phyloP scores from a whole-genome alignment of 257 asterid species.

The Nicotiana paniculata region DNA sequence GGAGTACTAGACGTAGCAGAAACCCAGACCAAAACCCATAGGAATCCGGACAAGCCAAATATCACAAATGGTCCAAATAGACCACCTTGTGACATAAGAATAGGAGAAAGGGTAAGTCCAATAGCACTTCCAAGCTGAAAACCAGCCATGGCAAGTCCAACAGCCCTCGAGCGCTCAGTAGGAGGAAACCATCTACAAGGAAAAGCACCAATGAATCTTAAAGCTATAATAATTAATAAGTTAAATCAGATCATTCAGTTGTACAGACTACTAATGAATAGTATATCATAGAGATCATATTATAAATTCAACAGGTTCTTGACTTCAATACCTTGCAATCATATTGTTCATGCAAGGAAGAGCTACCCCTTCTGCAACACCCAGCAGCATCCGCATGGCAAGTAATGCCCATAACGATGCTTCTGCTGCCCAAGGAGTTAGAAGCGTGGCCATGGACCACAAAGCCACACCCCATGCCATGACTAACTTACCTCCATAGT shows the following conservation, averaged over 20 bases:
- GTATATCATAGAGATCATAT: neutral
- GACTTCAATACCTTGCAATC: constrained; percentile 62
- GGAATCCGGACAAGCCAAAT: constrained; percentile 82
- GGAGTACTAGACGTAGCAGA: constrained; percentile 92
- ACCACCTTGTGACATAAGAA: constrained; percentile 91
- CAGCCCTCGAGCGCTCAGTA: constrained; percentile 92
- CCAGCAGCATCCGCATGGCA: constrained; percentile 77
- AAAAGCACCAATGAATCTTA: constrained; percentile 5
- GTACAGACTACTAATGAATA: neutral
- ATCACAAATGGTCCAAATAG: constrained; percentile 90
- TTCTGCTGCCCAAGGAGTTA: constrained; percentile 96
- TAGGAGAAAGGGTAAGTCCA: constrained; percentile 93
- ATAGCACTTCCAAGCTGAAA: constrained; percentile 99
- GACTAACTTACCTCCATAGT: constrained; percentile 87
- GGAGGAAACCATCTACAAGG: constrained; percentile 83
- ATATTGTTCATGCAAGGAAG: constrained; percentile 99
- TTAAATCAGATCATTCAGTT: neutral
- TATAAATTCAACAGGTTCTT: neutral
- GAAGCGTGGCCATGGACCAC: constrained; percentile 96
- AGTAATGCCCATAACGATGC: constrained; percentile 59
- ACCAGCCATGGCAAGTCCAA: constrained; percentile 99
- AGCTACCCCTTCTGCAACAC: constrained; percentile 96
- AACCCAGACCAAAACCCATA: constrained; percentile 92
- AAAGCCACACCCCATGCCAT: constrained; percentile 97
- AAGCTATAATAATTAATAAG: neutral